A percentile compares a stretch with the other conserved stretches of the same genome.
phyloP scores from a whole-genome alignment of 2,329 filamentous ascomycete species.

The Ilyonectria destructans region DNA sequence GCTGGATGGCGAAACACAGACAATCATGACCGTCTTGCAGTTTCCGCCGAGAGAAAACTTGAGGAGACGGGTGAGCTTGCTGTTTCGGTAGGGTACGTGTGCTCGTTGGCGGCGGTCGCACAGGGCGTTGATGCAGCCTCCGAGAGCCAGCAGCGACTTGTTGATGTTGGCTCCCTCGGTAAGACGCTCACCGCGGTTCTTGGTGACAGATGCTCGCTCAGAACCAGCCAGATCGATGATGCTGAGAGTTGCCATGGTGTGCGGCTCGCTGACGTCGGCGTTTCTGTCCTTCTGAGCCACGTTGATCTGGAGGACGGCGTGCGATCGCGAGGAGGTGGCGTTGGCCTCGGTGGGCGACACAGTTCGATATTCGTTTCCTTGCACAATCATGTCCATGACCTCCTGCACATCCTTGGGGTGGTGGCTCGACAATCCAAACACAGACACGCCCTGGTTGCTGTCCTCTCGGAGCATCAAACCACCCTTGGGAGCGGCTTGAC shows the following conservation, averaged over 20 bases:
- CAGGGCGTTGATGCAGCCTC: conserved; percentile 98
- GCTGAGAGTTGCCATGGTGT: conserved; percentile 98
- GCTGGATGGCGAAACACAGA: conserved; percentile 96
- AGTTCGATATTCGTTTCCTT: conserved; percentile 93
- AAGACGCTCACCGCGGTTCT: conserved; percentile 93
- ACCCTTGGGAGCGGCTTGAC: conserved; percentile 69
- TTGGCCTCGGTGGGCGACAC: conserved; percentile 98
- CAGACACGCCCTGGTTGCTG: conserved; percentile 92
- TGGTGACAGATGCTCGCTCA: conserved; percentile 95
- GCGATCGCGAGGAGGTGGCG: conserved; percentile 95
- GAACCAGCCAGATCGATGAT: conserved; percentile 98
- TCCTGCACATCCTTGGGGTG: conserved; percentile 92
- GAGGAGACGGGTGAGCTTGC: conserved; percentile 93
- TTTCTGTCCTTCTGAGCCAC: conserved; percentile 95
- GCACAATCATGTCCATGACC: conserved; percentile 99
- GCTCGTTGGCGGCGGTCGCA: conserved; percentile 94
- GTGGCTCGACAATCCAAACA: conserved; percentile 91
- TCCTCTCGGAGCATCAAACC: conserved; percentile 95
- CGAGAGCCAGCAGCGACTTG: conserved; percentile 94
- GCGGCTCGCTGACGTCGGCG: conserved; percentile 91
- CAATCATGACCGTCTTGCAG: conserved; percentile 99
- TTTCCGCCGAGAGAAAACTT: conserved; percentile 99
- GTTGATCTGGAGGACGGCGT: conserved; percentile 98
- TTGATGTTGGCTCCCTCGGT: conserved; percentile 99
- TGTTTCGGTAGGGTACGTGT: conserved; percentile 97